A percentile compares a stretch with the other conserved stretches of the same genome.
These are phyloP conservation scores for Gynochthodes officinalis DNA, from an alignment of 257 asterid species.

Conservation along the genomic window DNA sequence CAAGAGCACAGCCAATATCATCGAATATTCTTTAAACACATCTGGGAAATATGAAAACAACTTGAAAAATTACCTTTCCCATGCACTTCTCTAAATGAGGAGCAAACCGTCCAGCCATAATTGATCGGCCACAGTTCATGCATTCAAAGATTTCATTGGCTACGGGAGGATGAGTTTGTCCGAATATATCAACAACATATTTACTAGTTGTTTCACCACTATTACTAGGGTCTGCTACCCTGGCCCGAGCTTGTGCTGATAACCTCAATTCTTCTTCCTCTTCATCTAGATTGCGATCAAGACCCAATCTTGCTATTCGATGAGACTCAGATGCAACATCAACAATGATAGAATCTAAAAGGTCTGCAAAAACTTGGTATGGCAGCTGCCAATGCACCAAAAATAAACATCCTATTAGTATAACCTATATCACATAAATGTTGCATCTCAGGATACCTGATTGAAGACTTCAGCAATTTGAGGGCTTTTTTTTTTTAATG, in stretches of 20 bases:
- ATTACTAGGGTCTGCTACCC: conserved; percentile 69
- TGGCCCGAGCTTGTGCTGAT: conserved; percentile 80
- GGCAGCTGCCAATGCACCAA: conserved; percentile 49
- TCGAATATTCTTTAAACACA: not conserved
- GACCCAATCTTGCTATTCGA: conserved; percentile 80
- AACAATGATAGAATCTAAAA: conserved; percentile 71
- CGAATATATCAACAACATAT: conserved; percentile 83
- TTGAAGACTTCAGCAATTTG: not conserved
- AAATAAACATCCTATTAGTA: conserved; percentile 6
- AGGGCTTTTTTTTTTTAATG: no score
- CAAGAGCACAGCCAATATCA: not conserved
- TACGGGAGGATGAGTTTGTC: conserved; percentile 87
- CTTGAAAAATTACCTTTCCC: conserved; percentile 73
- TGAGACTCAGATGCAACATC: conserved; percentile 98
- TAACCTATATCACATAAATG: not conserved
- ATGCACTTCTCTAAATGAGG: conserved; percentile 99
- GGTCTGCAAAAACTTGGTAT: conserved; percentile 52
- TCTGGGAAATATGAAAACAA: not conserved
- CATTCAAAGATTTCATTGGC: conserved; percentile 83
- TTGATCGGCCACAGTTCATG: conserved; percentile 85
- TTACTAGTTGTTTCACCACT: conserved; percentile 75
- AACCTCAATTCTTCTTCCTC: conserved; percentile 83
- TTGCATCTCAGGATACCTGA: not conserved
- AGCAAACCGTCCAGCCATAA: conserved; percentile 88
- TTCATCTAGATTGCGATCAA: conserved; percentile 73